Conservation (phyloP, 1,139 yeast species). For the Yamadazyma kanchanaburiensis region DNA sequence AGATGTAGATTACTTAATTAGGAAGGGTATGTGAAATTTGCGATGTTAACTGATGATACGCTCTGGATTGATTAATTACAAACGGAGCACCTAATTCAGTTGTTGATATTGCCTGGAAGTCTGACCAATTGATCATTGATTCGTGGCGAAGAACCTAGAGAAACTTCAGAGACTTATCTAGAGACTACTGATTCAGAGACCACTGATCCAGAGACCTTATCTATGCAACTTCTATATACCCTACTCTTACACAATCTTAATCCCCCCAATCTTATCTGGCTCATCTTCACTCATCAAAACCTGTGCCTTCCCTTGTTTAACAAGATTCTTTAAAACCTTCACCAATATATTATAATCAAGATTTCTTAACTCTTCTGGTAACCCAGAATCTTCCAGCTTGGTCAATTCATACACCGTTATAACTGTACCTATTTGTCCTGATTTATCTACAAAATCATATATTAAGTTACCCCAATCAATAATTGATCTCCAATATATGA, state of each 20-base stretch:
- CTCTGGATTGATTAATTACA: not conserved
- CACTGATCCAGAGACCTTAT: no score
- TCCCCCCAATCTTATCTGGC: constrained; percentile 55
- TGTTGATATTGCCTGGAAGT: not conserved
- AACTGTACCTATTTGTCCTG: constrained; percentile 78
- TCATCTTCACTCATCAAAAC: constrained; percentile 56
- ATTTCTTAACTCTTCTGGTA: constrained; percentile 55
- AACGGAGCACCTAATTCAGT: no score
- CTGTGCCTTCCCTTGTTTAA: constrained; percentile 66
- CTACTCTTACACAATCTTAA: constrained; percentile 48
- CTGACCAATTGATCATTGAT: not conserved
- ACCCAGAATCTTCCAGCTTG: constrained; percentile 58
- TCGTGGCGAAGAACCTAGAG: not conserved
- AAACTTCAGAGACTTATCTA: no score
- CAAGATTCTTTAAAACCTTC: constrained; percentile 52
- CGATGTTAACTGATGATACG: not conserved
- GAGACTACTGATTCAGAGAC: no score
- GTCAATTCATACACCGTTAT: constrained; percentile 79
- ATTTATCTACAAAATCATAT: constrained; percentile 48
- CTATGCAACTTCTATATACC: no score
- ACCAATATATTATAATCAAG: constrained; percentile 59
- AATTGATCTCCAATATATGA: constrained; percentile 66
- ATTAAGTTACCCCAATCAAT: constrained; percentile 73
- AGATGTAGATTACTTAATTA: constrained; percentile 24
- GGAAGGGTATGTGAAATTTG: constrained; percentile 13